Conservation (phyloP, 441 rosid species). For the Gossypium schwendimanii region DNA sequence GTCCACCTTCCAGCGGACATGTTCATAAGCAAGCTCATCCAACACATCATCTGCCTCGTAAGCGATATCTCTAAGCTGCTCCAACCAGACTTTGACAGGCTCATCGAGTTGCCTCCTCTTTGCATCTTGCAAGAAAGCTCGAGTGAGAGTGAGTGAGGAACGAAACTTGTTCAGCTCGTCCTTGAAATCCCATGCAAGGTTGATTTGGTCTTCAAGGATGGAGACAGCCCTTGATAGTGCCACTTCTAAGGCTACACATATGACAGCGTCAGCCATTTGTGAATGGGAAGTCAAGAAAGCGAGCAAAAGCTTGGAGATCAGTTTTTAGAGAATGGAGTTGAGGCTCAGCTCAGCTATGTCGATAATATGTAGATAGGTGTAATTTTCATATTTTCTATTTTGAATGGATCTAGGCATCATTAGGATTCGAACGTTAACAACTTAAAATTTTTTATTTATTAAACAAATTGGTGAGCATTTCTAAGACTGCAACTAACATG, state of each 20-base stretch:
- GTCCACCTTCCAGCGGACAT: slow-evolving; percentile 6
- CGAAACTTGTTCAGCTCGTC: slow-evolving; percentile 7
- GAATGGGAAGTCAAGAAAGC: not conserved
- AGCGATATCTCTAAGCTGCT: slow-evolving; percentile 12
- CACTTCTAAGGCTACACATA: not conserved
- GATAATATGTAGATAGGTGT: no score
- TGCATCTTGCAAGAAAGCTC: slow-evolving; percentile 21
- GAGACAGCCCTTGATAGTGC: not conserved
- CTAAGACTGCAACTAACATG: no score
- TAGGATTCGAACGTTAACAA: no score
- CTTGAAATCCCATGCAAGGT: not conserved
- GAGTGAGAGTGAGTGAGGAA: not conserved
- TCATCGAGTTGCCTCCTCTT: not conserved
- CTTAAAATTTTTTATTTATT: no score
- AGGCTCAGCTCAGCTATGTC: not conserved
- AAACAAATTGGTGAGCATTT: no score
- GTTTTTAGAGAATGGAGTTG: not conserved
- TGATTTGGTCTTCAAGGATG: not conserved
- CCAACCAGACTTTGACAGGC: slow-evolving; percentile 11
- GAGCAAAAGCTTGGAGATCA: not conserved
- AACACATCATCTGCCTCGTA: slow-evolving; percentile 17
- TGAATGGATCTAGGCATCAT: no score
- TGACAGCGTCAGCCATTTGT: not conserved
- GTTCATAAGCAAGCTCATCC: slow-evolving; percentile 18
- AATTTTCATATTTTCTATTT: no score